These are phyloP conservation scores for Epichloe hybrida DNA, from an alignment of 2,329 filamentous ascomycete species.

Conservation along the genomic window DNA sequence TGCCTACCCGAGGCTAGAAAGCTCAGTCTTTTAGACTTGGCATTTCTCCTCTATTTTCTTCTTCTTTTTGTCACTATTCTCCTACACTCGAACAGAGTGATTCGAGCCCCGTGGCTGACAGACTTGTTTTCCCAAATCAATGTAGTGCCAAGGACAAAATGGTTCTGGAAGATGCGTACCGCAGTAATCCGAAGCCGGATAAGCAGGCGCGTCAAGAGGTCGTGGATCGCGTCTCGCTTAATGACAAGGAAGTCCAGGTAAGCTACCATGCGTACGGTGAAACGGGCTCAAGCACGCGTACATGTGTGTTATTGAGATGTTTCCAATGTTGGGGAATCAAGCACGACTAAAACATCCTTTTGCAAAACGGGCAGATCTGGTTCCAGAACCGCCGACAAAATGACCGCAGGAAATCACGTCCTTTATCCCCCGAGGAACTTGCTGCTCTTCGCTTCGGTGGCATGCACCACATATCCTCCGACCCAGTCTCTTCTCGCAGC, in stretches of 20 bases:
- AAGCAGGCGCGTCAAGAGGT: conserved; percentile 77
- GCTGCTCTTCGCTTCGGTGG: conserved; percentile 44
- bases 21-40: too few relatives aligned
- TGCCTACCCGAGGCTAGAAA: neutral
- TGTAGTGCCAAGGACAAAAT: conserved; percentile 74
- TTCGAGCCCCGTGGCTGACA: conserved; percentile 7
- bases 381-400: conserved; percentile 94
- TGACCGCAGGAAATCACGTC: conserved; percentile 76
- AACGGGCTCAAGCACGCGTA: neutral
- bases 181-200: conserved; percentile 77
- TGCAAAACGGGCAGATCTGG: conserved; percentile 61
- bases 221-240: conserved; percentile 72
- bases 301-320: neutral
- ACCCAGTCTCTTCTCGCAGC: conserved; percentile 21
- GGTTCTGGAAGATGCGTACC: conserved; percentile 75
- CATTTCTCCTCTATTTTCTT: neutral
- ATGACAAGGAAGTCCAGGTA: conserved; percentile 95
- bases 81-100: neutral
- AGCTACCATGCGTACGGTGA: conserved; percentile 16
- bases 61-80: neutral
- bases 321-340: neutral
- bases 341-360: neutral
- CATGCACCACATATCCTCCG: conserved; percentile 37
- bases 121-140: conserved; percentile 8
- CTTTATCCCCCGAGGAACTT: conserved; percentile 63